Base-by-base conservation (phyloP, 140 eudicot genomes). In the Oenanthe javanica region DNA sequence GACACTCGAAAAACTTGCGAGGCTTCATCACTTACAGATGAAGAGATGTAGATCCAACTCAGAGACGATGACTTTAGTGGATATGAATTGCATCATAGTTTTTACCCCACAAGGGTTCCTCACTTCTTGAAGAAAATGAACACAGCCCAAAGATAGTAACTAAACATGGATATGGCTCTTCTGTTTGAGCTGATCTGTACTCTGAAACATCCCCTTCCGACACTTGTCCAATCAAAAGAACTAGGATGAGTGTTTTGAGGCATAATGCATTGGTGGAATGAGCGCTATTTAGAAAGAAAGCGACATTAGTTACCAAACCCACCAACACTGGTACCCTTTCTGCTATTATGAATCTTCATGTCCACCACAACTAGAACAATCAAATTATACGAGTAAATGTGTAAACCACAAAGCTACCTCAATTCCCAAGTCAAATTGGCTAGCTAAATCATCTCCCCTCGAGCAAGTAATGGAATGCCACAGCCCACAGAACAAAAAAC, bases 401-500 rank as follows among this genome's bases (percentile, higher is more conserved):
- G 84, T 81, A 81, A 63, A 67, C 73, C 73, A 66, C 72, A 66
- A 66, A 47, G 80, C 76, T 45, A 47, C 40, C 69, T 59, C 15
- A 4, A 54, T 31, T 48, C 43, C 13, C 9, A 48, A 16, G 59
- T 81, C 80, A 81, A 54, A 38, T 42, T 36, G 55, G 48, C 57
- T 31, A 15, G 51, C 48, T 25, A 67, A 49, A 70, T 75, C 74
- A 71, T 59, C 54, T 70, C 42, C 50, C 19, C 21, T 42, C 31
- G 27, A 81, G 43, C 61, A 77, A 67, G 51, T 71, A 55, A 21
- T 70, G 82, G 21, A 31, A 45, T 55, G n/a, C 76, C 52, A 71
- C 36, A 71, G 40, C 40, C 40, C 2, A 36, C 51, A 82, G 80
- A 87, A 79, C 78, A 31, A 77, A 45, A 81, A 84, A 79, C 71